phyloP scores from a whole-genome alignment of 2,329 filamentous ascomycete species.

The Balansia obtecta region DNA sequence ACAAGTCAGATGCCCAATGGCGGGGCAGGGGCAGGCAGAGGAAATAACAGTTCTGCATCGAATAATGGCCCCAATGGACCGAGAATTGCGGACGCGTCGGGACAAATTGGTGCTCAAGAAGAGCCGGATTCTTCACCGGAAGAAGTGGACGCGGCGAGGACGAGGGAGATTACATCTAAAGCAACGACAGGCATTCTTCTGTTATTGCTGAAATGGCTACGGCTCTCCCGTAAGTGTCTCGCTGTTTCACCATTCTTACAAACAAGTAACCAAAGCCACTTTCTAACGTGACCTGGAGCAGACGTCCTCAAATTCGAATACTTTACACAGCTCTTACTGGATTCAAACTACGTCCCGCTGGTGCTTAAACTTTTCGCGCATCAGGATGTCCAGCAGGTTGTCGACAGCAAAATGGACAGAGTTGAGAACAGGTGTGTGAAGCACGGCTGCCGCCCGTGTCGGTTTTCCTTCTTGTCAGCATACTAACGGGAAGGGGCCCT shows the following conservation, averaged over 20 bases:
- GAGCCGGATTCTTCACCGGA: constrained; percentile 46
- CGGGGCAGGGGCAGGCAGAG: constrained; percentile 20
- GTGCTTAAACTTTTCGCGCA: constrained; percentile 89
- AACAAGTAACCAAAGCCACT: too few relatives aligned
- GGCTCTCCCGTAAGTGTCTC: constrained; percentile 69
- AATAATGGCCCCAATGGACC: constrained; percentile 25
- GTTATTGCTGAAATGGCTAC: constrained; percentile 90
- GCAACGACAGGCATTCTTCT: constrained; percentile 83
- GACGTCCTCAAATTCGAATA: constrained; percentile 95
- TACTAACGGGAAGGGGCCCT: background rate
- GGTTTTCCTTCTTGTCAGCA: background rate
- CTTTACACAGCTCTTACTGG: constrained; percentile 79
- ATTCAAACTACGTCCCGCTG: constrained; percentile 89
- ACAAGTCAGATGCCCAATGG: constrained; percentile 32
- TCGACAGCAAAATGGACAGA: constrained; percentile 75
- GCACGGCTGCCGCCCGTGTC: background rate
- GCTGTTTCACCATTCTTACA: background rate
- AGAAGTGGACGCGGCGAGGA: constrained; percentile 69
- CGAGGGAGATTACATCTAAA: constrained; percentile 79
- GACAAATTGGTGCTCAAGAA: constrained; percentile 22
- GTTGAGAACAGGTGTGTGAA: constrained; percentile 59
- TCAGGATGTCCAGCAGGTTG: constrained; percentile 82
- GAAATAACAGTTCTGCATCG: constrained; percentile 23
- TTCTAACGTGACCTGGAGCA: constrained; percentile 20
- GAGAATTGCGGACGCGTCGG: constrained; percentile 19